phyloP scores from a whole-genome alignment of 2,329 filamentous ascomycete genomes.

The Fusarium burgessii region DNA sequence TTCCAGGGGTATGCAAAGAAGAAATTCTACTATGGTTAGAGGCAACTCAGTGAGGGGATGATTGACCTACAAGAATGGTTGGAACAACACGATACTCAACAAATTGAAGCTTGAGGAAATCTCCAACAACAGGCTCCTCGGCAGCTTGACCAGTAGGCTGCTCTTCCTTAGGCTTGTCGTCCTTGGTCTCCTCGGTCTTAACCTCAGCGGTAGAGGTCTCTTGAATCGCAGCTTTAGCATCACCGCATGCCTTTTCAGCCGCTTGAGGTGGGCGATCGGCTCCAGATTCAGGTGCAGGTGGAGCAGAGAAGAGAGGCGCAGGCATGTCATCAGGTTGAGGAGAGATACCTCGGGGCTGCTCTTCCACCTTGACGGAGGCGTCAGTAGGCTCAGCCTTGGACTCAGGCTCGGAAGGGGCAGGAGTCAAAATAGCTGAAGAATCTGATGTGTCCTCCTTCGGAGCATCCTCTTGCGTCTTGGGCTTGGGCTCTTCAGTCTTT shows the following conservation, averaged over 20 bases:
- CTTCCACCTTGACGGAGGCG: constrained; percentile 19
- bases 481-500: constrained; percentile 10
- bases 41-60: not conserved
- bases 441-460: constrained; percentile 34
- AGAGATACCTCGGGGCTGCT: constrained; percentile 52
- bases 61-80: constrained; percentile 82
- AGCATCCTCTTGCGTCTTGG: constrained; percentile 1
- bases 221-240: constrained; percentile 1
- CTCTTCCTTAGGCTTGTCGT: constrained; percentile 23
- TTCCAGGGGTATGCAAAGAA: constrained; percentile 99
- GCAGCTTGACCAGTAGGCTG: constrained; percentile 25
- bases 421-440: constrained; percentile 38
- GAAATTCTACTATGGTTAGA: constrained; percentile 74
- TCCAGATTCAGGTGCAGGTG: constrained; percentile 47
- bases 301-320: constrained; percentile 66
- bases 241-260: constrained; percentile 26
- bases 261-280: constrained; percentile 42
- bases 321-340: constrained; percentile 76
- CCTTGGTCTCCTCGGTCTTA: constrained; percentile 14
- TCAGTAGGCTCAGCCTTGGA: constrained; percentile 25
- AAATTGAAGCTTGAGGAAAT: constrained; percentile 95
- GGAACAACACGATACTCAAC: constrained; percentile 95
- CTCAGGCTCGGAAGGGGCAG: constrained; percentile 44
- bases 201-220: constrained; percentile 11
- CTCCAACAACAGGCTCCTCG: constrained; percentile 83